phyloP scores from a whole-genome alignment of 805 yeast species.

The Yarrowia osloensis region DNA sequence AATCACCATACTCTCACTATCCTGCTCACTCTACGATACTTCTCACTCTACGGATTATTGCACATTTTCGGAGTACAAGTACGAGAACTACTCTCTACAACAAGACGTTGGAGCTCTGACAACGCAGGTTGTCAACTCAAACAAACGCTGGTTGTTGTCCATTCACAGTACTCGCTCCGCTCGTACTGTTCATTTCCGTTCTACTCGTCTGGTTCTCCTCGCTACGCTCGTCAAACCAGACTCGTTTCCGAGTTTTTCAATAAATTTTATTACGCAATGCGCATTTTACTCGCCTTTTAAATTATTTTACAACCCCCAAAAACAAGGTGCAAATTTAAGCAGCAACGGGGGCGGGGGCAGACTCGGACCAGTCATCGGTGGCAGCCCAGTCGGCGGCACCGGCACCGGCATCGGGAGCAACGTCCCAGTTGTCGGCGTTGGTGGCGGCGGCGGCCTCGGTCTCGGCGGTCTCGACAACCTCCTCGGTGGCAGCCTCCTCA shows the following conservation, averaged over 20 bases:
- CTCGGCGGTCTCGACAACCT: slow-evolving; percentile 67
- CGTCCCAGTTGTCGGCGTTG: slow-evolving; percentile 53
- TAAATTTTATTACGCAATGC: slow-evolving; percentile 27
- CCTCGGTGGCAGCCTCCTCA: slow-evolving; percentile 65
- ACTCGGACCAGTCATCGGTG: slow-evolving; percentile 49
- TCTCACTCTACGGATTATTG: too few relatives aligned
- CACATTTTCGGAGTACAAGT: too few relatives aligned
- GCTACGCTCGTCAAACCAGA: too few relatives aligned
- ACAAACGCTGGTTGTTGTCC: too few relatives aligned
- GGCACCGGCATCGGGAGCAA: slow-evolving; percentile 47
- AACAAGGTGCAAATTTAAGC: slow-evolving; percentile 34
- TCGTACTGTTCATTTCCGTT: neutral
- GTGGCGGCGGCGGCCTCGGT: slow-evolving; percentile 67
- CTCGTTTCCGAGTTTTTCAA: too few relatives aligned
- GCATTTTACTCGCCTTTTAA: slow-evolving; percentile 27
- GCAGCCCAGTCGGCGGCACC: slow-evolving; percentile 66
- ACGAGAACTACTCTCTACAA: too few relatives aligned
- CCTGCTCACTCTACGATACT: too few relatives aligned
- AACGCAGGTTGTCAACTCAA: too few relatives aligned
- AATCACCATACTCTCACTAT: too few relatives aligned
- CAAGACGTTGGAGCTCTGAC: too few relatives aligned
- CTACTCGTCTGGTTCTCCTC: too few relatives aligned
- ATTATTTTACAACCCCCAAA: slow-evolving; percentile 30
- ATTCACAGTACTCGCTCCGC: too few relatives aligned
- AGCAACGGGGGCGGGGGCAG: slow-evolving; percentile 38